These are phyloP conservation scores for Tripterygium wilfordii DNA, from an alignment of 177 flowering plant genomes.

Conservation along the genomic window DNA sequence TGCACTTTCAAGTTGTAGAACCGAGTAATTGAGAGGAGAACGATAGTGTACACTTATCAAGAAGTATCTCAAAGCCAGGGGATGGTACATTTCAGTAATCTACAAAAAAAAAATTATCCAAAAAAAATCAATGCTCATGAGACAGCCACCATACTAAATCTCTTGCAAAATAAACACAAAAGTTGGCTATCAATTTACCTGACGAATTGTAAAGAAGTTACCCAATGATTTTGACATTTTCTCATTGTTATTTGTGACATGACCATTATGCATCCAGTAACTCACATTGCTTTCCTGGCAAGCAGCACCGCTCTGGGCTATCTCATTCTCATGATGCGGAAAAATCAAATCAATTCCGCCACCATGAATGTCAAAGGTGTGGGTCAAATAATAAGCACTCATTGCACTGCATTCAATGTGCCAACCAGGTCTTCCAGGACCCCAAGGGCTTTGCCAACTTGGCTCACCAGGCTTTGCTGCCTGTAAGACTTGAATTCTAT, in stretches of 20 bases:
- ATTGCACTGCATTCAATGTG: constrained; percentile 99
- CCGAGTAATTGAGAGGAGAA: constrained; percentile 80
- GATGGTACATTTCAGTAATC: constrained; percentile 74
- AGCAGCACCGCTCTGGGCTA: constrained; percentile 95
- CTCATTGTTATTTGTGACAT: constrained; percentile 79
- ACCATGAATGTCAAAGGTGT: constrained; percentile 88
- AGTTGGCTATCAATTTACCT: constrained; percentile 43
- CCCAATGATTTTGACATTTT: constrained; percentile 95
- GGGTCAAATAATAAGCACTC: constrained; percentile 78
- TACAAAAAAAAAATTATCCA: constrained; percentile 22
- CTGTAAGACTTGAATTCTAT: constrained; percentile 45
- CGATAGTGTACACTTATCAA: constrained; percentile 81
- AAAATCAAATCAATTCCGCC: constrained; percentile 91
- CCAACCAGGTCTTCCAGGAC: constrained; percentile 98
- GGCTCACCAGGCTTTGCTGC: constrained; percentile 94
- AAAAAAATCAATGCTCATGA: too few species aligned
- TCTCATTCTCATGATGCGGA: constrained; percentile 98
- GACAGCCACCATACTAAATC: too few species aligned
- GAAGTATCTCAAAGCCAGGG: constrained; percentile 85
- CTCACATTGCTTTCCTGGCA: constrained; percentile 62
- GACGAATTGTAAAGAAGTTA: constrained; percentile 88
- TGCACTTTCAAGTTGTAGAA: constrained; percentile 58
- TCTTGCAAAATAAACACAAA: too few species aligned
- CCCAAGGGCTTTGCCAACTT: constrained; percentile 97
- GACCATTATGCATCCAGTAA: constrained; percentile 97